Conservation (phyloP, 2,329 filamentous ascomycete genomes). For the Mollisia scopiformis region DNA sequence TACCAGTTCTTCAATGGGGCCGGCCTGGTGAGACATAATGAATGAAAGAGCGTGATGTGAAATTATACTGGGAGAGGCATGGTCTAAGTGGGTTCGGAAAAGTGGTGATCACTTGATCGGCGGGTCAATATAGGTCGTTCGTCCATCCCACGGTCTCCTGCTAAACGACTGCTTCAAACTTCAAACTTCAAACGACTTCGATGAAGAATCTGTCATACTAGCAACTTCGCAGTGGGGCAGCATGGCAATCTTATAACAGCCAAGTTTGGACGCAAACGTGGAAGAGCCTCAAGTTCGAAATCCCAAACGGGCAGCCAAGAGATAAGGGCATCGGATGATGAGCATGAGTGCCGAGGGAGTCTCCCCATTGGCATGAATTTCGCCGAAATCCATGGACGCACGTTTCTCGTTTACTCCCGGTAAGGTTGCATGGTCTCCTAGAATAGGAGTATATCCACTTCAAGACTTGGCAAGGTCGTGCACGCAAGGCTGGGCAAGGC, state of each 20-base stretch:
- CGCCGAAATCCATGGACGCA: constrained; percentile 11
- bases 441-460: constrained; percentile 14
- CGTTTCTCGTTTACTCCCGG: constrained; percentile 13
- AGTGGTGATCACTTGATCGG: constrained; percentile 2
- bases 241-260: constrained; percentile 16
- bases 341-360: constrained; percentile 1
- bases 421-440: constrained; percentile 5
- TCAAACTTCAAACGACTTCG: constrained; percentile 20
- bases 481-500: constrained; percentile 22
- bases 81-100: background rate
- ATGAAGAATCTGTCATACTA: constrained; percentile 6
- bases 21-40: constrained; percentile 24
- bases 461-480: constrained; percentile 16
- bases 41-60: background rate
- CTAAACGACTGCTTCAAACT: constrained; percentile 17
- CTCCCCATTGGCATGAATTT: constrained; percentile 17
- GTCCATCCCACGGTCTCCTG: constrained; percentile 11
- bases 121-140: constrained; percentile 6
- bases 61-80: constrained; percentile 10
- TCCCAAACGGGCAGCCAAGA: constrained; percentile 19
- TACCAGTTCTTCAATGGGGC: constrained; percentile 24
- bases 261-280: constrained; percentile 22
- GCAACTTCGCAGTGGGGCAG: constrained; percentile 16
- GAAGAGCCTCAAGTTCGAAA: constrained; percentile 15
- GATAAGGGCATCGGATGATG: constrained; percentile 17